phyloP scores from a whole-genome alignment of 1,284 basidiomycete genomes.

The Leccinum ponderosum region DNA sequence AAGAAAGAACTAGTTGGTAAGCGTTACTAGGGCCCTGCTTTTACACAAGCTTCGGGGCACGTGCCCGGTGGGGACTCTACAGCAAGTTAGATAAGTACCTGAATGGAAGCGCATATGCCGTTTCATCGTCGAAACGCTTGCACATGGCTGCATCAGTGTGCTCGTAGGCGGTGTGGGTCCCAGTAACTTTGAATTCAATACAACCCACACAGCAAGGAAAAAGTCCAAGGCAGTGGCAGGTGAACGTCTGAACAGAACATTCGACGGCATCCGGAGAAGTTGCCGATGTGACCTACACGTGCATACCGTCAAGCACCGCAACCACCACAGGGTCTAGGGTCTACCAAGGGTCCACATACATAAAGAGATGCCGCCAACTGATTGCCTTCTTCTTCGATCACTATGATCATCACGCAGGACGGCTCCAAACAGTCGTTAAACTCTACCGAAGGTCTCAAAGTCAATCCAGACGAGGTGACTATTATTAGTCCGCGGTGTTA shows the following conservation, averaged over 20 bases:
- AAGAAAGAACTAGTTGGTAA: conserved; percentile 7
- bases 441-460: not conserved
- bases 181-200: not conserved
- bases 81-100: not conserved
- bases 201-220: no score
- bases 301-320: no score
- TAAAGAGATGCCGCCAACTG: not conserved
- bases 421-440: not conserved
- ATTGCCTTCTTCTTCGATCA: not conserved
- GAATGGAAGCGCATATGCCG: not conserved
- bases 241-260: no score
- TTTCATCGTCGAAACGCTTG: not conserved
- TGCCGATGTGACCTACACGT: not conserved
- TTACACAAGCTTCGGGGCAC: conserved; percentile 6
- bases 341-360: not conserved
- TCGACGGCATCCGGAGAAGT: not conserved
- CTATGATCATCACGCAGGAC: conserved; percentile 9
- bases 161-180: not conserved
- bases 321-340: not conserved
- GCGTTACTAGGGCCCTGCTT: not conserved
- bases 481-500: not conserved
- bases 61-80: conserved; percentile 2
- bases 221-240: no score
- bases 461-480: conserved; percentile 9
- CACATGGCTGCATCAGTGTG: not conserved